Evolutionary conservation across 164 flowering plant species (phyloP), one percentile per base, ranked within the genome.

Genomic region (Brasenia schreberi): DNA sequence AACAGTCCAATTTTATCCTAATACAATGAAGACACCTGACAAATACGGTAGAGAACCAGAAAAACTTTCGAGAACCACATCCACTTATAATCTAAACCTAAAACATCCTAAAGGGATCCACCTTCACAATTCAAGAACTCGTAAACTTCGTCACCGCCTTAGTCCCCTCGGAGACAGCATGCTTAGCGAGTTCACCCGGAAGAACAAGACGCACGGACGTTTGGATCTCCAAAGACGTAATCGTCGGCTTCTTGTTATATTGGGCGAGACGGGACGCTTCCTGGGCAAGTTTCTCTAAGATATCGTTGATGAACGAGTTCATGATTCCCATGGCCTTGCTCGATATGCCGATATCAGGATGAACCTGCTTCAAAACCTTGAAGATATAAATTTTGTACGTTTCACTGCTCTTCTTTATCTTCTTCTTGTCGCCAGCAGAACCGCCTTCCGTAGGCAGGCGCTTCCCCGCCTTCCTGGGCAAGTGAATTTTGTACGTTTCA

Each of bases 381-480:
- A 74, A 74, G 59, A 74, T 68, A 71, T 74, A 74, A 66, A 74
- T 74, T 64, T 68, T 74, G 66, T 74, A 74, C 19, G 77, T 74
- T 52, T 74, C 77, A 1, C 19, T 58, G 58, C 69, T 61, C 77
- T 74, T 74, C 74, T 71, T 71, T 39, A 18, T 10, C 18, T 63
- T 23, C 77, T 74, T 74, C 70, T 74, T 74, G 62, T 74, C 65
- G 3, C 60, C 68, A 33, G 67, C 59, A 1, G 66, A 64, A 18
- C 65, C 70, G 18, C 70, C 76, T 27, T 74, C 73, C 65, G 70
- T 74, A 11, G 73, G 70, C 5, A 70, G 27, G 23, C 56, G 61
- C 73, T 74, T 23, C 27, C 27, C 76, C 12, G 73, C 76, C 62
- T 70, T n/a, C n/a, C n/a, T n/a, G n/a, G n/a, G n/a, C n/a, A n/a